Conservation (phyloP, 2,329 filamentous ascomycete genomes). For the Incumbomyces lentus region DNA sequence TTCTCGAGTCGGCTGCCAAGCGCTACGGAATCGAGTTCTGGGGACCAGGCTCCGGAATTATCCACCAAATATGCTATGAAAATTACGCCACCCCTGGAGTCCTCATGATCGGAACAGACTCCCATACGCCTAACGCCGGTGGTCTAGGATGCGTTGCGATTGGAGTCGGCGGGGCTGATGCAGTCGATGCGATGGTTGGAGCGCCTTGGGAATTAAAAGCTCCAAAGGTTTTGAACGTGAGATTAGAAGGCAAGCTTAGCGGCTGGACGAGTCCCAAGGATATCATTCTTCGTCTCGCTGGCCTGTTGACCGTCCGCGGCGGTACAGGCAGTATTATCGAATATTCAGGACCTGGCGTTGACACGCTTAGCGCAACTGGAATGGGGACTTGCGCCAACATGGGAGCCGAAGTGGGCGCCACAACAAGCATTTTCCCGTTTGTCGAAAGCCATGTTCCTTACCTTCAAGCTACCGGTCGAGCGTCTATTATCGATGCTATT, state of each 20-base stretch:
- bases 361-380: slow-evolving; percentile 80
- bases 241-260: slow-evolving; percentile 69
- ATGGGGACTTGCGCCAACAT: slow-evolving; percentile 91
- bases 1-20: slow-evolving; percentile 82
- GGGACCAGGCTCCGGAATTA: slow-evolving; percentile 87
- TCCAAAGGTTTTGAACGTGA: slow-evolving; percentile 77
- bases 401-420: slow-evolving; percentile 82
- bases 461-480: slow-evolving; percentile 70
- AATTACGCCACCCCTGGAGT: slow-evolving; percentile 95
- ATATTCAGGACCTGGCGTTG: slow-evolving; percentile 81
- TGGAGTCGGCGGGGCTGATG: slow-evolving; percentile 92
- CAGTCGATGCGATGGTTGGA: slow-evolving; percentile 90
- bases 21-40: slow-evolving; percentile 94
- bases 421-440: slow-evolving; percentile 90
- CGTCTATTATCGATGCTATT: slow-evolving; percentile 58
- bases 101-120: slow-evolving; percentile 98
- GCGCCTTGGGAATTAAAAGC: slow-evolving; percentile 97
- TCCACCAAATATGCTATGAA: slow-evolving; percentile 95
- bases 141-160: slow-evolving; percentile 89
- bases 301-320: slow-evolving; percentile 80
- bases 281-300: slow-evolving; percentile 81
- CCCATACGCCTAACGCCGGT: slow-evolving; percentile 94
- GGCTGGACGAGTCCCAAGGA: slow-evolving; percentile 95
- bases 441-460: slow-evolving; percentile 75
- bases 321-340: slow-evolving; percentile 93